Percentiles rank a stretch among this genome's conserved stretches.
Conservation (phyloP, 1,139 yeast species). For the Hemisphaericaspora xylofermentans region DNA sequence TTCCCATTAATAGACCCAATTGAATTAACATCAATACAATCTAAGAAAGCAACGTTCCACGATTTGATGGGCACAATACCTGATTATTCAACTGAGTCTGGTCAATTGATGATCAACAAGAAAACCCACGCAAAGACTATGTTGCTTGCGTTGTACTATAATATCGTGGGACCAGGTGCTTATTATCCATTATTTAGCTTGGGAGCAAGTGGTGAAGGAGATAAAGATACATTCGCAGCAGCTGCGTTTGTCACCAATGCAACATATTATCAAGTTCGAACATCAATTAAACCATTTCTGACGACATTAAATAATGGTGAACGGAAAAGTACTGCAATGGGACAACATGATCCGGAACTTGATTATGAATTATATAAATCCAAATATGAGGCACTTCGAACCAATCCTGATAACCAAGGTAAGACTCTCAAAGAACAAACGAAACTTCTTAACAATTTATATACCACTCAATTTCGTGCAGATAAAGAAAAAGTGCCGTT, state of each 20-base stretch:
- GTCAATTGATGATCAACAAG: constrained; percentile 57
- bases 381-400: too few species aligned
- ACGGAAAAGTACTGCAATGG: constrained; percentile 43
- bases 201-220: constrained; percentile 68
- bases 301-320: constrained; percentile 23
- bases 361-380: too few species aligned
- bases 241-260: constrained; percentile 52
- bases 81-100: constrained; percentile 61
- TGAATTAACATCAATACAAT: constrained; percentile 24
- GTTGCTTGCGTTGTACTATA: constrained; percentile 54
- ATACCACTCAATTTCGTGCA: too few species aligned
- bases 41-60: too few species aligned
- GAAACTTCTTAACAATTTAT: too few species aligned
- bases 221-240: constrained; percentile 62
- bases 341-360: constrained; percentile 35
- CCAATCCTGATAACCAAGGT: too few species aligned
- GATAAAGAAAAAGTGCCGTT: too few species aligned
- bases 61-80: constrained; percentile 59
- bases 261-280: constrained; percentile 51
- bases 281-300: constrained; percentile 34
- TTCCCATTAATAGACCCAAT: constrained; percentile 20
- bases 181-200: constrained; percentile 57
- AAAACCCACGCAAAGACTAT: constrained; percentile 53
- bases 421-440: too few species aligned
- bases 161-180: constrained; percentile 56